Conservation (phyloP, 164 flowering plant genomes). For the Berberis vulgaris region DNA sequence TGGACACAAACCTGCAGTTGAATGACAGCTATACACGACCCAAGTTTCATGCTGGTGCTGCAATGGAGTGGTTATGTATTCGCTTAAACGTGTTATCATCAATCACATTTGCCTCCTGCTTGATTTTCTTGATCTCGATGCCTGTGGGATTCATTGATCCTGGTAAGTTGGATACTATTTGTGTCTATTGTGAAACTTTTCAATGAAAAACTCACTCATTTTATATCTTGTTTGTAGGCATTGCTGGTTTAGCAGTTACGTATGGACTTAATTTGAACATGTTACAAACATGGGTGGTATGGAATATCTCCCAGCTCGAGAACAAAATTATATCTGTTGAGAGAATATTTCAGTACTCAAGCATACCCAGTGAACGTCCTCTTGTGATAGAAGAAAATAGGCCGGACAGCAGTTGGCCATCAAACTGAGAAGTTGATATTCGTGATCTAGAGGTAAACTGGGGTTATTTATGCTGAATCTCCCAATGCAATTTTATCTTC, state of each 20-base stretch:
- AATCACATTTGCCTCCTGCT: conserved; percentile 28
- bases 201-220: too few species aligned
- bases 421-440: conserved; percentile 19
- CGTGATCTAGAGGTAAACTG: conserved; percentile 13
- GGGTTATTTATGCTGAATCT: not conserved
- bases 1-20: conserved; percentile 20
- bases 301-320: conserved; percentile 38
- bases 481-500: not conserved
- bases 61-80: conserved; percentile 39
- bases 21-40: conserved; percentile 26
- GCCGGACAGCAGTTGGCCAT: conserved; percentile 18
- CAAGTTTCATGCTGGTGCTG: conserved; percentile 23
- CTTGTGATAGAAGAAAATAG: conserved; percentile 17
- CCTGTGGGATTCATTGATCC: conserved; percentile 34
- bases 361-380: conserved; percentile 25
- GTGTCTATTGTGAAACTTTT: not conserved
- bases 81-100: conserved; percentile 35
- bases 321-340: conserved; percentile 43
- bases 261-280: conserved; percentile 41
- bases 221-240: conserved; percentile 14
- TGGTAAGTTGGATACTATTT: conserved; percentile 16
- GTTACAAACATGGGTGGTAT: conserved; percentile 23
- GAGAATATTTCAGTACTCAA: conserved; percentile 22
- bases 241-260: conserved; percentile 46
- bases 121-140: conserved; percentile 30